Base-by-base conservation (phyloP, 2,329 filamentous ascomycete species). In the Exophiala calicioides region DNA sequence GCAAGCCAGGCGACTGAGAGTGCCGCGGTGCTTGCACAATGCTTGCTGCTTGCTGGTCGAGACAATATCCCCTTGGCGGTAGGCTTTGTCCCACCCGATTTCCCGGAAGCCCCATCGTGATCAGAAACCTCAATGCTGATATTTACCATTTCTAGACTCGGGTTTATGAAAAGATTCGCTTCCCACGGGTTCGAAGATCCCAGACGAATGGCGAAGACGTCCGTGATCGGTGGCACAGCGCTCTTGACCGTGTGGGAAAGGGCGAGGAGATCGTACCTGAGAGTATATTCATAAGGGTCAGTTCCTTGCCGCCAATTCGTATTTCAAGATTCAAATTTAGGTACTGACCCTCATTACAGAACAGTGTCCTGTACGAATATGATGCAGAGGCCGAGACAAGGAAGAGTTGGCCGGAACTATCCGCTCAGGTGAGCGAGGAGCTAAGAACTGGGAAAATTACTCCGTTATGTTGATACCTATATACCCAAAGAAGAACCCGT, bases 221-320 rank as follows among this genome's bases (percentile, higher is more conserved):
- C 2, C 63, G 73, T 23, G 71, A 76, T 52, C 71, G 71, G 60
- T 78, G 74, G 75, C 75, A 78, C 60, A 74, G 72, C 58, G 74
- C 73, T 7, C 33, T 55, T 18, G 65, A 66, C 5, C 5, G 70
- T 75, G 58, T 77, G 72, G 65, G 64, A 63, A 21, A 67, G 66
- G 18, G 71, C 73, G n/a, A 69, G 68, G 67, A 70, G 34, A 69
- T 74, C 32, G 68, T 74, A 46, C 70, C 70, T 0, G 70, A 75
- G 46, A 68, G 68, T 18, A 60, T 74, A 19, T 72, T 72, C 61
- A 75, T 75, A 33, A 65, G 55, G 42, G 59, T 61, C 26, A 44
- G 57, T 47, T 7, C 7, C 19, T n/a, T n/a, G n/a, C 32, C 16
- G 3, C 6, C 20, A 8, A 9, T 9, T 32, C 15, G 15, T 6